Evolutionary conservation across 192 early-diverging fungal species (phyloP), one percentile per base, ranked within the genome.

Genomic region (Backusella australiensis): DNA sequence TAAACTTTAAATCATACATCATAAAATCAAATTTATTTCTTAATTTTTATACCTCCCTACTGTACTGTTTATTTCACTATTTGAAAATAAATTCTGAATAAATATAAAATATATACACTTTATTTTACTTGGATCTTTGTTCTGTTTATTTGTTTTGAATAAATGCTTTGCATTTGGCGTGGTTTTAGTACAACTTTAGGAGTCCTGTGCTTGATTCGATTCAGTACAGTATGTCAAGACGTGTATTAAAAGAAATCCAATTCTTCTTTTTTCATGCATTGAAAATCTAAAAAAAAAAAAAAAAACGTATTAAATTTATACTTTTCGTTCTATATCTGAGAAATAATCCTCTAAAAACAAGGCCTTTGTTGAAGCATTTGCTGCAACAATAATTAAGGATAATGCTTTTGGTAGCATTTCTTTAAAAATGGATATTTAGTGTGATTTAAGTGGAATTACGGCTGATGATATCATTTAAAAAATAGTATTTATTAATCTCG

Each of bases 31-130:
- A 21, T 56, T n/a, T 56, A 56, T 11, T 56, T 63, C 56, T 29
- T 26, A 29, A 63, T 29, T 63, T 63, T 63, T 63, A 63, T 63
- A 63, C 56, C 56, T 63, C 56, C 19, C 26, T 59, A 59, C 23
- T 63, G 56, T 63, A 63, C 56, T 63, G 56, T 63, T 63, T 63
- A 63, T 63, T 63, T 63, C 26, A 63, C 56, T 63, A 14, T 23
- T 26, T 63, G 56, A 63, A 63, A 63, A 29, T 49, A 49, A 49
- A 49, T 49, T 49, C 19, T 49, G 46, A n/a, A 49, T 49, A 49
- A 49, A 49, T 49, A 49, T 32, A 49, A 49, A 49, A 49, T 44
- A 49, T 49, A 49, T 49, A 7, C 46, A 49, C 19, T 49, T 49
- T 49, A 49, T 21, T 49, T 49, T n/a, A 49, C 19, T 49, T 49